phyloP scores from a whole-genome alignment of 257 asterid species.

The Henckelia pumila region DNA sequence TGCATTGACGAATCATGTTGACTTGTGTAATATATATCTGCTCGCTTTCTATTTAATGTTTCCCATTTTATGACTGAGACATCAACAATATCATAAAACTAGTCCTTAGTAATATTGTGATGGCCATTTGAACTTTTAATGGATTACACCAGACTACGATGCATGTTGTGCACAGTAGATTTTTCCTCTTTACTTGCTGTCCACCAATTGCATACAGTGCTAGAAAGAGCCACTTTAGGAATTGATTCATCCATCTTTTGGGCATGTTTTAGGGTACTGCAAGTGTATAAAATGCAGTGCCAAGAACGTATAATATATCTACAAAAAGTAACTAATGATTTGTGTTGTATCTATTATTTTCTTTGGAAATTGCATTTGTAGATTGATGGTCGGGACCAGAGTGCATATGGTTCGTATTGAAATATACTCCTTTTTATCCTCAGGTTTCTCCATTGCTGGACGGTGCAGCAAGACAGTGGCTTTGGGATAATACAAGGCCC shows the following conservation, averaged over 20 bases:
- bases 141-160: no score
- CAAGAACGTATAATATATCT: no score
- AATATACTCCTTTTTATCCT: slow-evolving; percentile 15
- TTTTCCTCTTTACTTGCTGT: no score
- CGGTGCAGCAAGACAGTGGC: slow-evolving; percentile 78
- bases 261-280: background rate
- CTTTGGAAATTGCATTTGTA: background rate
- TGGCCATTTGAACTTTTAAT: no score
- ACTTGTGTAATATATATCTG: background rate
- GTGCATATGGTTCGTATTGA: background rate
- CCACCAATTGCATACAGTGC: background rate
- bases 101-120: no score
- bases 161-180: no score
- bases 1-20: background rate
- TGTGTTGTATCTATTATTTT: background rate
- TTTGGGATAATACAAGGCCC: slow-evolving; percentile 76
- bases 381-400: background rate
- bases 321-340: background rate
- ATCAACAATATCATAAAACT: no score
- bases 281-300: no score
- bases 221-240: background rate
- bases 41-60: no score
- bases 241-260: background rate
- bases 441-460: slow-evolving; percentile 90
- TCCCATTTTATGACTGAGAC: no score